Evolutionary conservation across 768 basidiomycete genomes (phyloP).

Genomic region (Lentinula sp.): DNA sequence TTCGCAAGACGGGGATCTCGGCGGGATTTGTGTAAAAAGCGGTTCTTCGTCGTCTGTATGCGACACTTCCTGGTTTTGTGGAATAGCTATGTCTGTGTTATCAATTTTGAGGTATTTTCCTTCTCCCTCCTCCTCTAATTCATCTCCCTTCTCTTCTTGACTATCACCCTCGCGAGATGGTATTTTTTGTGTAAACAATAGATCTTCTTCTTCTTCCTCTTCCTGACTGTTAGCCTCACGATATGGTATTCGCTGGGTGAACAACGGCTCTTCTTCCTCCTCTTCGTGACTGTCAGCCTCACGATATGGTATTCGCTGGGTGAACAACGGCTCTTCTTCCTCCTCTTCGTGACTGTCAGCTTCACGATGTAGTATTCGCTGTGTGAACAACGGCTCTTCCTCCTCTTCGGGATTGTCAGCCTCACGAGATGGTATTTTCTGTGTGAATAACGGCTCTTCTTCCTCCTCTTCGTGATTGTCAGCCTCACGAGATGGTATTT

Average conservation of each 20-base stretch:
- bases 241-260: too few relatives aligned
- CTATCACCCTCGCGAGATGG: neutral
- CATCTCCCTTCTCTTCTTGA: neutral
- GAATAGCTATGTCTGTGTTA: neutral
- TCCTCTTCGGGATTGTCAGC: neutral
- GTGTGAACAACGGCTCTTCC: neutral
- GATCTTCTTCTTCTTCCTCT: neutral
- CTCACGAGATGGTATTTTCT: too few relatives aligned
- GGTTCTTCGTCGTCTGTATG: neutral
- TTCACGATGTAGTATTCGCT: too few relatives aligned
- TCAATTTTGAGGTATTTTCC: neutral
- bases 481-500: too few relatives aligned
- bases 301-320: too few relatives aligned
- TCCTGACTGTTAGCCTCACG: too few relatives aligned
- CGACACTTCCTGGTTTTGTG: neutral
- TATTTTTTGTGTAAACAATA: neutral
- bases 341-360: too few relatives aligned
- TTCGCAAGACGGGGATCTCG: neutral
- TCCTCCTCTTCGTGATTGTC: too few relatives aligned
- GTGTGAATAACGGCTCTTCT: too few relatives aligned
- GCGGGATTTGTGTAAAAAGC: constrained; percentile 2
- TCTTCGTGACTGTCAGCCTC: too few relatives aligned
- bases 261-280: too few relatives aligned
- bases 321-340: too few relatives aligned
- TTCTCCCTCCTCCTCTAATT: neutral